Base-by-base conservation (phyloP, 352 stramenopile species). In the Globisporangium yorkense region DNA sequence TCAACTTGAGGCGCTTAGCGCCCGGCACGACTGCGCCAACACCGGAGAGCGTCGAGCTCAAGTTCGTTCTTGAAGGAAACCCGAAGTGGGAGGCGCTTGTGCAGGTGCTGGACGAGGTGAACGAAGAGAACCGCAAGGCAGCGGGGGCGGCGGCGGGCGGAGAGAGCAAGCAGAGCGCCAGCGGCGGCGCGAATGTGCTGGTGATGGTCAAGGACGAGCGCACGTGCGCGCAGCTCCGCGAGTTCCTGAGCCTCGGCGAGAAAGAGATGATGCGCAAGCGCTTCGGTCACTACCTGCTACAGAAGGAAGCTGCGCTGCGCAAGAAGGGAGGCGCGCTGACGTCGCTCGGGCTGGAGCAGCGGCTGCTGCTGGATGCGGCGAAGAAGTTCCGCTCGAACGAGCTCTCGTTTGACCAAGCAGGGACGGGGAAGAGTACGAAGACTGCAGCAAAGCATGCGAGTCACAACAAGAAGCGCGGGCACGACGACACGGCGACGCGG, bases 21-120 rank as follows among this genome's bases (percentile, higher is more conserved):
- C 57, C 58, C 43, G 56, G 49, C 0, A 10, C 29, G 18, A 51
- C 40, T 7, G 49, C 63, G 21, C 50, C 52, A 24, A 65, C 64
- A 13, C 15, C 48, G 2, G 68, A 78, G 33, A 69, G 74, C 0
- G 67, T 55, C 2, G 70, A 89, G 51, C 58, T 96, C 3, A 69
- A 80, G 44, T 56, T 96, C 31, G 71, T 75, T 12, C 57, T 97
- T 13, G 87, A 97, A 59, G 71, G 96, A 58, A 98, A 97, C 67
- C 90, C 95, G 9, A 99, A 99, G 66, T 98, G 96, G 88, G 77
- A 80, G 18, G 79, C 97, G 2, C 65, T 99, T 6, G 71, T 81
- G 37, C 83, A 98, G 54, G 83, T 98, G 8, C 63, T 99, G 16
- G 77, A 87, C 24, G 96, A 99, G 72, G 93, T 98, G 50, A 59